Base-by-base conservation (phyloP, 169 alveolate genomes). In the Eimeria praecox region DNA sequence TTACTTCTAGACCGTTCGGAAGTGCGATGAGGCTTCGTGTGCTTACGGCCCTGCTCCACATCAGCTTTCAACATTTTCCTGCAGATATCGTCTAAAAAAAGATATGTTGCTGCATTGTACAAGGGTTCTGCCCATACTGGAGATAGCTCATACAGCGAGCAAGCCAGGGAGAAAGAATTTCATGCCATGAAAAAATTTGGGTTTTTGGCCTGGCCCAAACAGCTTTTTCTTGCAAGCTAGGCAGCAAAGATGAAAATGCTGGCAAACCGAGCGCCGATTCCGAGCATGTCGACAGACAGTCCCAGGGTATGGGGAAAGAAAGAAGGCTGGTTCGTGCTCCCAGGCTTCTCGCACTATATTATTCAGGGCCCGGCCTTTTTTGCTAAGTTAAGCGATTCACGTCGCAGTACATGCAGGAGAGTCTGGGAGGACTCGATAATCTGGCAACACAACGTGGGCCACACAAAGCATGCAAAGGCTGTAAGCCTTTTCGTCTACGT, bases 351-450 rank as follows among this genome's bases (percentile, higher is more conserved):
- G 44, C 44, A 69, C 22, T 33, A 10, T 42, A 6, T 16, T 78
- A 22, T 46, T 59, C 64, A 85, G 30, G 92, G 92, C 35, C 92
- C 92, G 83, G 80, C 87, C n/a, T 91, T 91, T 88, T 91, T 91
- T 27, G 95, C 95, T 86, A 98, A 54, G 95, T 97, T 97, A 30
- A 97, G 98, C 0, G 98, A 96, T 95, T 98, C 99, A 82, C 99
- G 97, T 96, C 98, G 98, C 35, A 98, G 95, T 42, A 98, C 99
- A 88, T 98, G 99, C 69, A 98, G 96, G 80, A 98, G 97, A 6
- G 99, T 98, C 97, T 98, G 99, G 66, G 98, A 97, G n/a, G 99
- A 98, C 95, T 98, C 99, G 86, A 98, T 96, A 90, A 98, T 98
- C 97, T 98, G 95, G 0, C 12, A 33, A 20, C 75, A 44, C n/a